Base-by-base conservation (phyloP, 1,284 basidiomycete genomes). In the Cronartium quercuum region DNA sequence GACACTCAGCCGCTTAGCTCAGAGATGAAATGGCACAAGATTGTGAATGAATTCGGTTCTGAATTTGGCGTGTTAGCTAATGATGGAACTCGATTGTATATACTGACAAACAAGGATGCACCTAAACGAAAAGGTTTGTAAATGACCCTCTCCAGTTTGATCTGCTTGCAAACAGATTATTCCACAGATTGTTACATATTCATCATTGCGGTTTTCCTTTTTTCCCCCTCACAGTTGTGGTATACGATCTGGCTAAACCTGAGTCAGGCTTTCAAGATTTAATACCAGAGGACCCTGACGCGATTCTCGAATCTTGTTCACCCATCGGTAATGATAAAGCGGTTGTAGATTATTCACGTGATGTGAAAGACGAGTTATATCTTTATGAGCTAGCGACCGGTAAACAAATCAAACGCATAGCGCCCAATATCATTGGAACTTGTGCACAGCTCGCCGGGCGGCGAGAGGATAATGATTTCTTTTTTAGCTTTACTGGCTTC, bases 281-380 rank as follows among this genome's bases (percentile, higher is more conserved):
- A 75, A 88, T 94, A 44, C 86, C 90, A 0, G 90, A 93, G 81
- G 86, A 88, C 80, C 77, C 79, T 18, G 84, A 86, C 68, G 85
- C 88, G 55, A 88, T 89, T 24, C 83, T 93, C 6, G 84, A 85
- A 42, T 83, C 85, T 58, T 84, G 87, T 29, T 80, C 80, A 38
- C 83, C 87, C 29, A 83, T 91, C 29, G 85, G 86, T 76, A 80
- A 85, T 21, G 85, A 90, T 80, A 85, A 86, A 68, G 84, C 92
- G 62, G 85, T 86, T 9, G 80, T 90, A 15, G 83, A 86, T 63
- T 91, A 91, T 84, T 89, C 89, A 78, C 86, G 88, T 76, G 89
- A 90, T 88, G 89, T 91, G 79, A 90, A 89, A 78, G 90, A 92
- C 80, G 90, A 92, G 81, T 84, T 93, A 47, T 91, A 91, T 81